A percentile compares a stretch with the other conserved stretches of the same genome.
phyloP scores from a whole-genome alignment of 2,329 filamentous ascomycete species.

The Trichoderma sp. region DNA sequence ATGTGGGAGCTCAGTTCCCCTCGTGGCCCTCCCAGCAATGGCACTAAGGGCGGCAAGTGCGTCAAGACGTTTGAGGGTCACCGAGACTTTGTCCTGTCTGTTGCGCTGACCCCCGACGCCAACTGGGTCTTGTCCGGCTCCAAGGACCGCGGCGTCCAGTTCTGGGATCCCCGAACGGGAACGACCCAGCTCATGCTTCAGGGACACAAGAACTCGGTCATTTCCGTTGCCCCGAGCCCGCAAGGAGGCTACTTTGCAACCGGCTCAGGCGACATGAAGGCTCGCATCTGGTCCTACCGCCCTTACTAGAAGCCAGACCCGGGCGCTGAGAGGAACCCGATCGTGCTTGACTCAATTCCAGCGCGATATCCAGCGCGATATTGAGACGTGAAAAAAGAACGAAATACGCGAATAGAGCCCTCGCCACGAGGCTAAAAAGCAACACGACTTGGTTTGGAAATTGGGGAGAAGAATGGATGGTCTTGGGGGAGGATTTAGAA shows the following conservation, averaged over 20 bases:
- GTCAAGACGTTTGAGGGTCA: constrained; percentile 97
- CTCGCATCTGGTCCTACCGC: constrained; percentile 91
- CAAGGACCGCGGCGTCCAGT: constrained; percentile 96
- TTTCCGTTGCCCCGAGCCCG: constrained; percentile 93
- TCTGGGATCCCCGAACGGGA: constrained; percentile 95
- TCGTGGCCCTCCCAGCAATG: constrained; percentile 65
- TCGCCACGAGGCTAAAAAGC: neutral
- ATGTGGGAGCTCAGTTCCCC: constrained; percentile 92
- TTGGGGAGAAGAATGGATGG: neutral
- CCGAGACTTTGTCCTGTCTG: constrained; percentile 94
- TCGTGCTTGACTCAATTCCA: neutral
- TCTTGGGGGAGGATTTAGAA: neutral
- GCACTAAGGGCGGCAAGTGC: constrained; percentile 84
- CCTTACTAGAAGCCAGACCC: constrained; percentile 38
- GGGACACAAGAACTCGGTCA: constrained; percentile 98
- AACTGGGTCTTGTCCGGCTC: constrained; percentile 96
- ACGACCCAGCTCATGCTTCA: constrained; percentile 97
- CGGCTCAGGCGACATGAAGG: constrained; percentile 95
- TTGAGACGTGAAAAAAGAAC: neutral
- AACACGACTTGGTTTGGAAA: neutral
- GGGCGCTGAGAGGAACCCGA: neutral
- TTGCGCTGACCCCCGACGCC: constrained; percentile 91
- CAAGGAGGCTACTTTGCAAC: constrained; percentile 88
- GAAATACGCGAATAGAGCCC: neutral
- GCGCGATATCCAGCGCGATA: neutral